Evolutionary conservation across 208 protist genomes (phyloP).

Genomic region (Novymonas esmeraldas): DNA sequence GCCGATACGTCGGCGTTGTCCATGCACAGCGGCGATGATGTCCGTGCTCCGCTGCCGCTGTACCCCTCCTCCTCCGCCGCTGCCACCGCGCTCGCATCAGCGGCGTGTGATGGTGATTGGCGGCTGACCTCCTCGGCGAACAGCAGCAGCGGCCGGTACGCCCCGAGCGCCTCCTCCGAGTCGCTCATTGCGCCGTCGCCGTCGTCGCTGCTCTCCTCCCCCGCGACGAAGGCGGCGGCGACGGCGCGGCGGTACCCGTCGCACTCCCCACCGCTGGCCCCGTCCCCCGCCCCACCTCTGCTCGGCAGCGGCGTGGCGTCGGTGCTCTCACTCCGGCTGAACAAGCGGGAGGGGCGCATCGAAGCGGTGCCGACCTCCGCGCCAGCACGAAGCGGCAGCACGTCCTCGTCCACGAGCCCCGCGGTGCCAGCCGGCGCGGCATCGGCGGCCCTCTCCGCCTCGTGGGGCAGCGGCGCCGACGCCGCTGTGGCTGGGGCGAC

Average conservation of each 20-base stretch:
- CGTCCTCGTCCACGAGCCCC: not conserved
- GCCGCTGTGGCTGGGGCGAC: conserved; percentile 5
- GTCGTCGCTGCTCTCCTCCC: not conserved
- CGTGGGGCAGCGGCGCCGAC: not conserved
- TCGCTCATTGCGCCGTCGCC: not conserved
- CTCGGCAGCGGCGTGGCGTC: not conserved
- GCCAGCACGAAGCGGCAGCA: not conserved
- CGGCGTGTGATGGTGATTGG: not conserved
- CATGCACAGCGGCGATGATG: not conserved
- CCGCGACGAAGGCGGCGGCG: not conserved
- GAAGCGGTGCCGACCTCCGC: conserved; percentile 6
- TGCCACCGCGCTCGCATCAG: not conserved
- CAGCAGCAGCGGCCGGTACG: not conserved
- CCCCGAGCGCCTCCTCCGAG: not conserved
- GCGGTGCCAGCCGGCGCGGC: not conserved
- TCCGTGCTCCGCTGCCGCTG: not conserved
- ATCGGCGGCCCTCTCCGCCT: not conserved
- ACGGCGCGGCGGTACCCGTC: not conserved
- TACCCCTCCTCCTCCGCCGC: not conserved
- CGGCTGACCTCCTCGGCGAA: not conserved
- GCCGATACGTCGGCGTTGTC: not conserved
- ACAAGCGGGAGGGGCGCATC: conserved; percentile 21
- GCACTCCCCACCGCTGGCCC: not conserved
- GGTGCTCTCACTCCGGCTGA: conserved; percentile 19
- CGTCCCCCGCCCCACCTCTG: not conserved